Conservation (phyloP, 805 yeast genomes). For the Candida yuanshanica region DNA sequence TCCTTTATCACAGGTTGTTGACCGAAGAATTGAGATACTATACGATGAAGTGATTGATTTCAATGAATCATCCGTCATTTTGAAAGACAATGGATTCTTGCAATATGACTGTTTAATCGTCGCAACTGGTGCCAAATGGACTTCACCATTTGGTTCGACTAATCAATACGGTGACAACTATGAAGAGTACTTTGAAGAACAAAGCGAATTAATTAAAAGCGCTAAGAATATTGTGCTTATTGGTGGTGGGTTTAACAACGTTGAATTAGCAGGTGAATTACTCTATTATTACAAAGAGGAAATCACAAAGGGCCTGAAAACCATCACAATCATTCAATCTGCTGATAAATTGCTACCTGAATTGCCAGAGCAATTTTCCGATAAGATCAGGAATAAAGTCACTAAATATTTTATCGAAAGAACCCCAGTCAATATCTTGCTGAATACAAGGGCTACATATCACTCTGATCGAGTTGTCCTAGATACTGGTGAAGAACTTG, state of each 20-base stretch:
- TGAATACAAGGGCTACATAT: conserved; percentile 6
- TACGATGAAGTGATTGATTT: conserved; percentile 18
- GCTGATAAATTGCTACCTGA: conserved; percentile 8
- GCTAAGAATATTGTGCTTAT: conserved; percentile 24
- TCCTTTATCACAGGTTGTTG: conserved; percentile 17
- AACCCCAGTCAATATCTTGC: conserved; percentile 7
- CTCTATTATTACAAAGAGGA: conserved; percentile 12
- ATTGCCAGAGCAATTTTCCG: conserved; percentile 8
- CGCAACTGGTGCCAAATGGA: conserved; percentile 28
- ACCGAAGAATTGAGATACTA: conserved; percentile 18
- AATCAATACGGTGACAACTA: conserved; percentile 12
- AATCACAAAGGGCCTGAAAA: conserved; percentile 15
- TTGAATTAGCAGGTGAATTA: conserved; percentile 27
- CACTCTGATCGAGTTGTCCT: conserved; percentile 1
- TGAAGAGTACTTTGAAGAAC: conserved; percentile 10
- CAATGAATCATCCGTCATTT: conserved; percentile 12
- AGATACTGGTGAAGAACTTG: background rate
- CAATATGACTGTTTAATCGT: conserved; percentile 23
- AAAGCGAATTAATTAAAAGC: conserved; percentile 11
- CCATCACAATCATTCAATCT: conserved; percentile 22
- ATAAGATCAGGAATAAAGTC: conserved; percentile 9
- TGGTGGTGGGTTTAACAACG: conserved; percentile 28
- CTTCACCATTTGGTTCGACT: conserved; percentile 21
- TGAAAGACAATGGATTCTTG: conserved; percentile 8
- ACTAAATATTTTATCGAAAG: conserved; percentile 6